Evolutionary conservation across 176 grass and related monocot genomes (phyloP).

Genomic region (Eragrostis nindensis): DNA sequence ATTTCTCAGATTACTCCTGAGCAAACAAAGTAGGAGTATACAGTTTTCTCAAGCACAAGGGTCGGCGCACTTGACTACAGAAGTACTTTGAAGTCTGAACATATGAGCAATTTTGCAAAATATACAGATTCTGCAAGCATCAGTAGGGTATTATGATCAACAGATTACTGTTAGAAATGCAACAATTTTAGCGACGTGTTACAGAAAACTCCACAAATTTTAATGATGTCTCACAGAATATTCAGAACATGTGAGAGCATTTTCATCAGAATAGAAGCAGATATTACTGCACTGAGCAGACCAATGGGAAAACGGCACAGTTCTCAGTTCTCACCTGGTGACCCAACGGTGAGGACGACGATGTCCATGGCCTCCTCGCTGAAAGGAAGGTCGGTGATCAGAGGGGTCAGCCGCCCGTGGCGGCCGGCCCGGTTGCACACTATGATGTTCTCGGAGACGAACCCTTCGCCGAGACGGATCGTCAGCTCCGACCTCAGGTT

Average conservation of each 20-base stretch:
- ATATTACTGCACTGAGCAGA: background rate
- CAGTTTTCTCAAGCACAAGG: background rate
- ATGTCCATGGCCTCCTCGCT: background rate
- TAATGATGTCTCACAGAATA: background rate
- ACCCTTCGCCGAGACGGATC: background rate
- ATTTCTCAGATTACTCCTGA: background rate
- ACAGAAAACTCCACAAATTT: background rate
- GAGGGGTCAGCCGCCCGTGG: slow-evolving; percentile 37
- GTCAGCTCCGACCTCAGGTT: background rate
- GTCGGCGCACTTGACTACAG: too few relatives aligned
- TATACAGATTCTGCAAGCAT: too few relatives aligned
- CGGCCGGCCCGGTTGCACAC: slow-evolving; percentile 26
- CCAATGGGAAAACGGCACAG: background rate
- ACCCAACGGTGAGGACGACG: background rate
- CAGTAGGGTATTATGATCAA: too few relatives aligned
- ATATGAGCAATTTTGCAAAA: too few relatives aligned
- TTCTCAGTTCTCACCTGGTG: slow-evolving; percentile 29
- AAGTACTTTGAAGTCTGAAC: too few relatives aligned
- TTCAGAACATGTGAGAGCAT: background rate
- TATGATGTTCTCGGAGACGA: background rate
- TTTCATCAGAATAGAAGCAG: background rate
- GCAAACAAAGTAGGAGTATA: background rate
- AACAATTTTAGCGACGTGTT: background rate
- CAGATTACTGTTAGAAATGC: too few relatives aligned
- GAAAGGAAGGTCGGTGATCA: slow-evolving; percentile 31